Conservation (phyloP, 1,284 basidiomycete genomes). For the Ceratobasidium papillatum region DNA sequence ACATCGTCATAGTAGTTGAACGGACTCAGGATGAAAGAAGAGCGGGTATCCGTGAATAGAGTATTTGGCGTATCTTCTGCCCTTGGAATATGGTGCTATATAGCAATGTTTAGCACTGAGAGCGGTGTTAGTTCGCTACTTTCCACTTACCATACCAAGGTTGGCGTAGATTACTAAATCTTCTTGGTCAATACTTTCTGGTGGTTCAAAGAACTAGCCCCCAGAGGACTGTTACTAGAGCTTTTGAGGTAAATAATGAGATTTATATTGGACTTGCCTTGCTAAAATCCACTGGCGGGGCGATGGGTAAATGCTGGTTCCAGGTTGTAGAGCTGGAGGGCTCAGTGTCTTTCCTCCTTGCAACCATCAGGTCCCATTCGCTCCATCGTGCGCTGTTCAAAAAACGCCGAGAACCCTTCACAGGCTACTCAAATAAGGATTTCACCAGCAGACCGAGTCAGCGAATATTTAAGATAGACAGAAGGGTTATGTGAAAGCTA, state of each 20-base stretch:
- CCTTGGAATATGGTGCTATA: conserved; percentile 57
- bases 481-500: too few relatives aligned
- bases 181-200: conserved; percentile 65
- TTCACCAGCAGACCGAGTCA: too few relatives aligned
- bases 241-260: too few relatives aligned
- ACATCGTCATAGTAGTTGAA: conserved; percentile 69
- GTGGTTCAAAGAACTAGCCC: conserved; percentile 64
- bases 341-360: conserved; percentile 50
- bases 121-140: too few relatives aligned
- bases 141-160: conserved; percentile 56
- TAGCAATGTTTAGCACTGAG: not conserved
- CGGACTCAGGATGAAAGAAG: conserved; percentile 66
- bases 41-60: conserved; percentile 25
- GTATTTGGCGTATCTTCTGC: conserved; percentile 70
- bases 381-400: conserved; percentile 71
- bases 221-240: not conserved
- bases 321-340: conserved; percentile 37
- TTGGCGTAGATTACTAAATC: conserved; percentile 73
- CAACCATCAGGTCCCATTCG: conserved; percentile 68
- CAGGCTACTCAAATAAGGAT: conserved; percentile 58
- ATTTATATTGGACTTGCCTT: conserved; percentile 17
- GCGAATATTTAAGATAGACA: too few relatives aligned
- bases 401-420: conserved; percentile 64
- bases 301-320: conserved; percentile 35
- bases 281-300: conserved; percentile 37